phyloP scores from a whole-genome alignment of 148 eudicot genomes.

The Limonium bicolor region DNA sequence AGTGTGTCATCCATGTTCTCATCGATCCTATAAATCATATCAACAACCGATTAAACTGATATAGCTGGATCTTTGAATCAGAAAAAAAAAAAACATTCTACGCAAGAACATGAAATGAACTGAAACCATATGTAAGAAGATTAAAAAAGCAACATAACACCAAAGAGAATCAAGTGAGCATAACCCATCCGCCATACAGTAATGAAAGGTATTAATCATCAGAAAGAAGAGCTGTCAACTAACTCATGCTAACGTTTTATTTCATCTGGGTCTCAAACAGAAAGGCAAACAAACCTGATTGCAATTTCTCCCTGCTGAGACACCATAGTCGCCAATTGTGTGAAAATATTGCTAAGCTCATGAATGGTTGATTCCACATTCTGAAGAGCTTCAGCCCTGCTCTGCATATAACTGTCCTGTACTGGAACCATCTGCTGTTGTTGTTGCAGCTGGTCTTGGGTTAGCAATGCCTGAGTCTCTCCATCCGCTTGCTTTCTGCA shows the following conservation, averaged over 20 bases:
- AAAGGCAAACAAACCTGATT: slow-evolving; percentile 34
- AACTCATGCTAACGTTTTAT: no score
- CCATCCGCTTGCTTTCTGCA: slow-evolving; percentile 51
- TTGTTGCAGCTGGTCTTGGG: slow-evolving; percentile 51
- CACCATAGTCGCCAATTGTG: slow-evolving; percentile 71
- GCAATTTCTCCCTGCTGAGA: slow-evolving; percentile 83
- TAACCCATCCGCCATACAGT: no score
- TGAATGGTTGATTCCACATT: slow-evolving; percentile 81
- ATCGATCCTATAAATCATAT: no score
- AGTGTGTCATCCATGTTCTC: slow-evolving; percentile 79
- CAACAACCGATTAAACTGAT: no score
- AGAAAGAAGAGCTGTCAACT: no score
- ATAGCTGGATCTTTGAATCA: no score
- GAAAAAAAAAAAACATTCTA: no score
- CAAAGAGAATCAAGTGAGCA: no score
- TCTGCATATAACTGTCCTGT: slow-evolving; percentile 75
- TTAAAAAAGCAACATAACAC: no score
- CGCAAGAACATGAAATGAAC: no score
- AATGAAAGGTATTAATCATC: no score
- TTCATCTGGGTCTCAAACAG: neutral
- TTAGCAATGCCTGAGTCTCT: slow-evolving; percentile 55
- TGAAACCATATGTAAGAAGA: no score
- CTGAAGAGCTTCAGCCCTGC: slow-evolving; percentile 81
- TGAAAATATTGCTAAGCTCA: slow-evolving; percentile 60
- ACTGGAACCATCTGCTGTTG: slow-evolving; percentile 66